Conservation (phyloP, 768 basidiomycete species). For the Hemileccinum impolitum region DNA sequence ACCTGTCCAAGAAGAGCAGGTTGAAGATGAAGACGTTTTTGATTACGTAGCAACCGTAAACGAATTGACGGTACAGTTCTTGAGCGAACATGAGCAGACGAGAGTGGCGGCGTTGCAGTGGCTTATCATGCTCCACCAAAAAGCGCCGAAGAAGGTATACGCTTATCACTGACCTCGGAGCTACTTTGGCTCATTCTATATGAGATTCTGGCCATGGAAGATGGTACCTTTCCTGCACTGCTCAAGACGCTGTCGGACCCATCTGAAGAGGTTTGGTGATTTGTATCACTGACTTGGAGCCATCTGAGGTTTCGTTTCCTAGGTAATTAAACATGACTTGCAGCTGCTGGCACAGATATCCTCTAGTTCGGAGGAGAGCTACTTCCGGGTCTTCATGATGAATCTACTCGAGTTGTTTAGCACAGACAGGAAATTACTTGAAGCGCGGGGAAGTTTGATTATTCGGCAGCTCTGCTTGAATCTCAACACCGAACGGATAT, state of each 20-base stretch:
- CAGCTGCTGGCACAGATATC: constrained; percentile 97
- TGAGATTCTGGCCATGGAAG: constrained; percentile 93
- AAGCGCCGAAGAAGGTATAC: constrained; percentile 88
- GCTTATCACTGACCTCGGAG: not conserved
- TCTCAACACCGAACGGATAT: constrained; percentile 93
- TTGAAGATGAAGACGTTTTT: constrained; percentile 73
- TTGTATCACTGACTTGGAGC: not conserved
- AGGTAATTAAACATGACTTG: constrained; percentile 96
- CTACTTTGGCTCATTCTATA: not conserved
- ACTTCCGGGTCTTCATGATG: constrained; percentile 94
- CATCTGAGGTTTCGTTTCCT: constrained; percentile 4
- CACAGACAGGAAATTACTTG: constrained; percentile 86
- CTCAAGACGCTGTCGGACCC: constrained; percentile 95
- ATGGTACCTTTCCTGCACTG: constrained; percentile 93
- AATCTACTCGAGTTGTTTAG: constrained; percentile 93
- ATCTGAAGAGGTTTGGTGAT: constrained; percentile 75
- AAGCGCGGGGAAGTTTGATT: constrained; percentile 91
- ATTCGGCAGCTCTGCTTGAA: constrained; percentile 93
- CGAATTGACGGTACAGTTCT: constrained; percentile 86
- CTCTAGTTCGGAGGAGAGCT: constrained; percentile 90
- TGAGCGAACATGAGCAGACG: constrained; percentile 96
- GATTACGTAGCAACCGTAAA: constrained; percentile 93
- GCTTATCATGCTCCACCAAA: constrained; percentile 98
- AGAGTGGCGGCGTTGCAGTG: constrained; percentile 94
- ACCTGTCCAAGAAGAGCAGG: constrained; percentile 28